Evolutionary conservation across 805 yeast genomes (phyloP).

Genomic region (Candida ipomoeae): DNA sequence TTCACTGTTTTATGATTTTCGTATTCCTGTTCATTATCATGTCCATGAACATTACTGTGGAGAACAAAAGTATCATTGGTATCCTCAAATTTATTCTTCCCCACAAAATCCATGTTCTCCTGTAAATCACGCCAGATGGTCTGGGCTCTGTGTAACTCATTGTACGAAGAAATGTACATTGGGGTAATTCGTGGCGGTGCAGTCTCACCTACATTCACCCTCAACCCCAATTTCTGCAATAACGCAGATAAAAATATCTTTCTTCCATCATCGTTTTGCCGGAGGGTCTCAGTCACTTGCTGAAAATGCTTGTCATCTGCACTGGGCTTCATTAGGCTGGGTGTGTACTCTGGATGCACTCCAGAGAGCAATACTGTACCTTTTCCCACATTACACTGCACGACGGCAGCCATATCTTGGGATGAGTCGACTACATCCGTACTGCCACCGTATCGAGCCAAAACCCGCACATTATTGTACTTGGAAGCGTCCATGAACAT

Average conservation of each 20-base stretch:
- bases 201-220: slow-evolving; percentile 51
- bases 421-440: slow-evolving; percentile 47
- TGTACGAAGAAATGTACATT: slow-evolving; percentile 46
- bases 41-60: slow-evolving; percentile 29
- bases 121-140: slow-evolving; percentile 34
- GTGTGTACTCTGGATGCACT: slow-evolving; percentile 84
- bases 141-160: slow-evolving; percentile 27
- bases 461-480: slow-evolving; percentile 57
- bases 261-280: slow-evolving; percentile 45
- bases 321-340: slow-evolving; percentile 41
- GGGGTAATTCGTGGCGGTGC: slow-evolving; percentile 69
- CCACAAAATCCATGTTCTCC: slow-evolving; percentile 31
- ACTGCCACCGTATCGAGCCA: slow-evolving; percentile 62
- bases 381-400: slow-evolving; percentile 61
- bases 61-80: slow-evolving; percentile 53
- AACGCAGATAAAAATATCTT: slow-evolving; percentile 53
- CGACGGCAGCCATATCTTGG: slow-evolving; percentile 60
- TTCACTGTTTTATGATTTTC: no score
- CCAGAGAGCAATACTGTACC: slow-evolving; percentile 81
- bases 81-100: slow-evolving; percentile 41
- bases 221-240: slow-evolving; percentile 59
- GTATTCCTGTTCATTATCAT: slow-evolving; percentile 21
- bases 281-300: slow-evolving; percentile 33
- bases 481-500: slow-evolving; percentile 72
- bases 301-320: slow-evolving; percentile 26